Percentiles rank a stretch among this genome's conserved stretches.
phyloP scores from a whole-genome alignment of 768 basidiomycete genomes.

The Rhodotorula graminis region DNA sequence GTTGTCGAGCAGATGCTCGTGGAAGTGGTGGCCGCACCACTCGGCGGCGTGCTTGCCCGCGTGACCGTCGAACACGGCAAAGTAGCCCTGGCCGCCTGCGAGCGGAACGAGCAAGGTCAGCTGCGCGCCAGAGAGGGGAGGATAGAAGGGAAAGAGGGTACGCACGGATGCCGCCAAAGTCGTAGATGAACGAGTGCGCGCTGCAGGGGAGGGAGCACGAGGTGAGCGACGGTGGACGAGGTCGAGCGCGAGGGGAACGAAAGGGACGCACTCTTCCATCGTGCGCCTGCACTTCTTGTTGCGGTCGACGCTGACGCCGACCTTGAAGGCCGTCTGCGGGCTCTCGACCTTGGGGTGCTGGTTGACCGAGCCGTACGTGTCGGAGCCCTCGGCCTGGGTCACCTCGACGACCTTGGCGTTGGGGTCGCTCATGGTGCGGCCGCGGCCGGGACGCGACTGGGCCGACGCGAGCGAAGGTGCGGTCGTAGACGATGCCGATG shows the following conservation, averaged over 20 bases:
- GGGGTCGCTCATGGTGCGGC: neutral
- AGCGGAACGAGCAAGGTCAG: neutral
- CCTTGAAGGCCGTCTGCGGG: slow-evolving; percentile 56
- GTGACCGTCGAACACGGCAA: slow-evolving; percentile 96
- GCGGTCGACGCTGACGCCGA: slow-evolving; percentile 71
- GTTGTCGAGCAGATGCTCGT: slow-evolving; percentile 54
- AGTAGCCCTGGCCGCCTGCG: slow-evolving; percentile 80
- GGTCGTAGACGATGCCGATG: neutral
- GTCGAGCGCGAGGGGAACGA: neutral
- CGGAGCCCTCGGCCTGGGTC: slow-evolving; percentile 10
- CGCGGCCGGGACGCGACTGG: neutral
- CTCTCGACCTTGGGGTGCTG: slow-evolving; percentile 19
- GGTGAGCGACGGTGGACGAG: neutral
- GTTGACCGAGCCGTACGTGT: slow-evolving; percentile 34
- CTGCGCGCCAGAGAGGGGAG: too few species aligned
- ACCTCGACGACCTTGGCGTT: slow-evolving; percentile 9
- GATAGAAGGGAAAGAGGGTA: too few species aligned
- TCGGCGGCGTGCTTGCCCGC: slow-evolving; percentile 98
- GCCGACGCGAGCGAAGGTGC: neutral
- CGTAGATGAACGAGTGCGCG: slow-evolving; percentile 83
- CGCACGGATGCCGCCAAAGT: slow-evolving; percentile 67
- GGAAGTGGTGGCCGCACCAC: slow-evolving; percentile 96
- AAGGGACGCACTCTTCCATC: slow-evolving; percentile 88
- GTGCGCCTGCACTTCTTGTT: slow-evolving; percentile 77
- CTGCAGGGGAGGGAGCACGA: neutral